Base-by-base conservation (phyloP, 495 filamentous ascomycete species). In the Niebla homalea region DNA sequence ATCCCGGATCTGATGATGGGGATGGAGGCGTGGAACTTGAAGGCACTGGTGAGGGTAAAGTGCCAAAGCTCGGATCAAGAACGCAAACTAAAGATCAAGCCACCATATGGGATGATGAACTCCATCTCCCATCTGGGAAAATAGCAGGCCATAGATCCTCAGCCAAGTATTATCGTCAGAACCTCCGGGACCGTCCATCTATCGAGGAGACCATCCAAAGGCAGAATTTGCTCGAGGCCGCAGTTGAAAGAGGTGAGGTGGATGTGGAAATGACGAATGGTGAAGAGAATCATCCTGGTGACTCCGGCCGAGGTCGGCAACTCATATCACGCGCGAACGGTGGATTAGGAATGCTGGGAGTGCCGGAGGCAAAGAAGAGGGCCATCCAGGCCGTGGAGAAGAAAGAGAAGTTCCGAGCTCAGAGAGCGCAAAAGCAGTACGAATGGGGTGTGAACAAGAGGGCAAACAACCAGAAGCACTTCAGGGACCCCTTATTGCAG, bases 71-170 rank as follows among this genome's bases (percentile, higher is more conserved):
- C 46, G 70, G 75, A 57, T 81, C 78, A 3, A 83, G 85, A 60
- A 80, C 80, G 11, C 77, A 80, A 53, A 76, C 76, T 49, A 67
- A 64, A 53, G 75, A 78, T 46, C 82, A 88, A 5, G 81, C 86
- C 40, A 94, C 87, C 64, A 80, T 90, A 57, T 83, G 87, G 51
- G 92, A 97, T 22, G 87, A 84, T 59, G 93, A 97, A 65, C 75
- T 98, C 16, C 87, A 97, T 61, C 78, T 98, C n/a, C 90, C 90
- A 3, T 85, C 83, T 16, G 92, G 92, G 29, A 78, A 82, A 49
- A 83, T 83, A n/a, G 89, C 88, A 35, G 92, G 92, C 38, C 93
- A 97, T 63, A 79, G 92, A 48, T 89, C 85, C 7, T 70, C 94
- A 15, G 80, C 83, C 52, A 76, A 73, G 46, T 96, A 94, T 66